Evolutionary conservation across 306 rosid species (phyloP), one percentile per base, ranked within the genome.

Genomic region (Ceratonia siliqua): DNA sequence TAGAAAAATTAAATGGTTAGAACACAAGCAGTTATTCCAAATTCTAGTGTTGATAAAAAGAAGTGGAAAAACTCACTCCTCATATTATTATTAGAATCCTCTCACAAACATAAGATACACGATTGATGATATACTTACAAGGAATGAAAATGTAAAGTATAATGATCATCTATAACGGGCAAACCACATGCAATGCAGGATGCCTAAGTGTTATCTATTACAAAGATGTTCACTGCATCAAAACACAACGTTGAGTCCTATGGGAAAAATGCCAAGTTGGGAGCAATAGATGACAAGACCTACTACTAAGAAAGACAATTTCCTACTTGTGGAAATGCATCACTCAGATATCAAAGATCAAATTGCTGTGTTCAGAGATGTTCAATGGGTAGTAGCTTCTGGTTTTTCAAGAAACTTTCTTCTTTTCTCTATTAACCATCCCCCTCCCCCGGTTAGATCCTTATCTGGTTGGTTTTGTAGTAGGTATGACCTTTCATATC

Each of bases 1-100:
- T n/a, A 68, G 14, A 10, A 68, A 76, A 36, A 70, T 0, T 50
- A 55, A 65, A 71, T 45, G 14, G 68, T 78, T 53, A 82, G 55
- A 35, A 63, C 8, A 62, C 41, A 27, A 2, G 3, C 14, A 66
- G 17, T 41, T 71, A 38, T 50, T 62, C 27, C 50, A 62, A 49
- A 52, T 8, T 54, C 43, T 41, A 4, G 18, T 12, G 18, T 12
- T 4, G 10, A 30, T 41, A 14, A 43, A 22, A 45, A 50, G 59
- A 46, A 12, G 13, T 13, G 58, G 18, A 12, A 54, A 39, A 5
- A 5, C 18, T 15, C 74, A 28, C n/a, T 22, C 18, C 18, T 65
- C 50, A 49, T 46, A 21, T 43, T n/a, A 41, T 4, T 36, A 30
- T 12, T 38, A 62, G 18, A 64, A 56, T 78, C 28, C 63, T 18